Conservation (phyloP, 2,329 filamentous ascomycete species). For the Diaporthe sp. region DNA sequence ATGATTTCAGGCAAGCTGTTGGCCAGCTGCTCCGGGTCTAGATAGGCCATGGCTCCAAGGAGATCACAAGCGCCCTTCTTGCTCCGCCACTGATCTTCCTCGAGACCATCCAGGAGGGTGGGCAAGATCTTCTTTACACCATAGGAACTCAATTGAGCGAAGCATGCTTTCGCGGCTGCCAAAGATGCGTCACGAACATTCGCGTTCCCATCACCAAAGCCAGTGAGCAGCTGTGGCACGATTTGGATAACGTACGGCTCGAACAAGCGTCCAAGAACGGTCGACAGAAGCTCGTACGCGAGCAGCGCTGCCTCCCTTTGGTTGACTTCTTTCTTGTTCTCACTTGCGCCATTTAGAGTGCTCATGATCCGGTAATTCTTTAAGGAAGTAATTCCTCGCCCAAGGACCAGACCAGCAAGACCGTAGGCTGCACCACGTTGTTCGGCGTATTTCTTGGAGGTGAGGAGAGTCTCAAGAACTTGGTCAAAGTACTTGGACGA, state of each 20-base stretch:
- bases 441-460: slow-evolving; percentile 90
- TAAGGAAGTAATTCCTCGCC: slow-evolving; percentile 84
- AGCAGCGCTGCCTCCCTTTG: slow-evolving; percentile 90
- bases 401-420: slow-evolving; percentile 87
- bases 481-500: slow-evolving; percentile 83
- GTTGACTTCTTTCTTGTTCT: slow-evolving; percentile 93
- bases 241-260: slow-evolving; percentile 98
- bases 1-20: slow-evolving; percentile 96
- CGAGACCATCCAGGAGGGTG: slow-evolving; percentile 88
- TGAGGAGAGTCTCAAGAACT: slow-evolving; percentile 83
- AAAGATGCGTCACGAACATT: slow-evolving; percentile 95
- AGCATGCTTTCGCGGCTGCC: slow-evolving; percentile 93
- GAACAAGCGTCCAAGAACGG: slow-evolving; percentile 87
- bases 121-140: slow-evolving; percentile 96
- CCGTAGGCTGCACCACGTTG: slow-evolving; percentile 96
- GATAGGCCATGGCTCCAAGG: slow-evolving; percentile 96
- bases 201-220: slow-evolving; percentile 88
- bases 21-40: slow-evolving; percentile 94
- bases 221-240: slow-evolving; percentile 87
- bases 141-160: slow-evolving; percentile 91
- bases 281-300: slow-evolving; percentile 89
- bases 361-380: slow-evolving; percentile 89
- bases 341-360: slow-evolving; percentile 81
- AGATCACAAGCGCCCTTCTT: slow-evolving; percentile 98
- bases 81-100: slow-evolving; percentile 96